These are phyloP conservation scores for Leccinum variicolor DNA, from an alignment of 768 basidiomycete genomes.

Conservation along the genomic window DNA sequence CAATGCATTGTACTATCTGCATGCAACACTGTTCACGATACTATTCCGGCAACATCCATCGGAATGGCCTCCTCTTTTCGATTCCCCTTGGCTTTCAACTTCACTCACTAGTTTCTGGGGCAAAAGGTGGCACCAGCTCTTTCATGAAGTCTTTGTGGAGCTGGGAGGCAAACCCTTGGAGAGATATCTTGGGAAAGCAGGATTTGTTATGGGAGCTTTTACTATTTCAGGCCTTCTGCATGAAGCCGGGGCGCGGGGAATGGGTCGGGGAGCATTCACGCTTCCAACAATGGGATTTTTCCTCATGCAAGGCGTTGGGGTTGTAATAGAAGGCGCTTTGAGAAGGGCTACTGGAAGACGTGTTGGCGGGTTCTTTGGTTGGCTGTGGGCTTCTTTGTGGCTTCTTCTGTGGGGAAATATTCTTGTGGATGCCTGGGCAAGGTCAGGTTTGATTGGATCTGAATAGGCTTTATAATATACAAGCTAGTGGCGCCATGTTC, in stretches of 20 bases:
- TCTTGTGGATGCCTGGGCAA: slow-evolving; percentile 43
- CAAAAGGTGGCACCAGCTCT: slow-evolving; percentile 63
- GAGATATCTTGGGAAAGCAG: slow-evolving; percentile 44
- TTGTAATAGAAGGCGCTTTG: slow-evolving; percentile 50
- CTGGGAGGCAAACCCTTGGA: slow-evolving; percentile 45
- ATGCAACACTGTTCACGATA: slow-evolving; percentile 43
- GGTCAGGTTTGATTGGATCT: slow-evolving; percentile 19
- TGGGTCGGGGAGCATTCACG: slow-evolving; percentile 52
- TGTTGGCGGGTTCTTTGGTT: slow-evolving; percentile 47
- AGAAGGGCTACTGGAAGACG: slow-evolving; percentile 39
- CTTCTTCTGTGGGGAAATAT: slow-evolving; percentile 44
- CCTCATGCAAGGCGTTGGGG: slow-evolving; percentile 51
- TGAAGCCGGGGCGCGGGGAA: slow-evolving; percentile 53
- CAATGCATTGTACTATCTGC: slow-evolving; percentile 39
- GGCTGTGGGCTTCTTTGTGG: slow-evolving; percentile 52
- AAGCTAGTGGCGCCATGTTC: slow-evolving; percentile 10
- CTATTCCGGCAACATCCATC: slow-evolving; percentile 46
- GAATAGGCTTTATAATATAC: slow-evolving; percentile 13
- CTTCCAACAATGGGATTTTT: slow-evolving; percentile 48
- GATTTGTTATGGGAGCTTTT: slow-evolving; percentile 56
- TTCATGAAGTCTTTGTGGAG: slow-evolving; percentile 53
- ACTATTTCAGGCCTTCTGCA: slow-evolving; percentile 57
- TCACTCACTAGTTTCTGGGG: slow-evolving; percentile 66
- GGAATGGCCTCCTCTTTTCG: slow-evolving; percentile 65
- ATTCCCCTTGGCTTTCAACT: slow-evolving; percentile 52